These are phyloP conservation scores for Tetrapyrgos nigripes DNA, from an alignment of 1,284 basidiomycete genomes.

Conservation along the genomic window DNA sequence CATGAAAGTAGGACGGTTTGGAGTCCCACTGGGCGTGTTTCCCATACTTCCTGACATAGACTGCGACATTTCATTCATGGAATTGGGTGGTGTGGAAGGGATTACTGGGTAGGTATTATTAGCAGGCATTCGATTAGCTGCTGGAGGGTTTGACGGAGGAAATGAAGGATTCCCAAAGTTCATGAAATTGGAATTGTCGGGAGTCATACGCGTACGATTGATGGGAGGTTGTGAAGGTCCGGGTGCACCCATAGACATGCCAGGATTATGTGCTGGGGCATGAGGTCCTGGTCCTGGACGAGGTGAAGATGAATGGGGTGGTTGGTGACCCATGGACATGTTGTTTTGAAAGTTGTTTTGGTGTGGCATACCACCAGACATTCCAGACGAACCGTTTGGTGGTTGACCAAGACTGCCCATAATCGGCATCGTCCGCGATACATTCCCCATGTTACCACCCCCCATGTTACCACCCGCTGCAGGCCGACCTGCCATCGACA, in stretches of 20 bases:
- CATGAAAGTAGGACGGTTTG: constrained; percentile 49
- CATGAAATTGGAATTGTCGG: constrained; percentile 50
- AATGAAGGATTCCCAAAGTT: constrained; percentile 50
- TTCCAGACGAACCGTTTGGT: constrained; percentile 40
- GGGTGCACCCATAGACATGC: constrained; percentile 48
- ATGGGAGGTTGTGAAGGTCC: constrained; percentile 51
- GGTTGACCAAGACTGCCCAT: constrained; percentile 54
- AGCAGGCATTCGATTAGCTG: constrained; percentile 41
- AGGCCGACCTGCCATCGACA: constrained; percentile 34
- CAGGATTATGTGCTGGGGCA: constrained; percentile 44
- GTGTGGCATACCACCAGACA: constrained; percentile 40
- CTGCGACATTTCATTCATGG: constrained; percentile 42
- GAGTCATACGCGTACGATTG: constrained; percentile 44
- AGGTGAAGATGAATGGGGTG: constrained; percentile 45
- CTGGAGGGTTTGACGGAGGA: constrained; percentile 29
- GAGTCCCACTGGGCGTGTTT: constrained; percentile 32
- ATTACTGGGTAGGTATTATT: constrained; percentile 36
- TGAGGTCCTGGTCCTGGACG: constrained; percentile 44
- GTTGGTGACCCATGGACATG: constrained; percentile 13
- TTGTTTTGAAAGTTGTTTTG: constrained; percentile 50
- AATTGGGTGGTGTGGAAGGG: constrained; percentile 50
- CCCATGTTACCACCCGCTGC: constrained; percentile 1
- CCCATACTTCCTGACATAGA: constrained; percentile 38
- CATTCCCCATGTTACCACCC: not conserved
- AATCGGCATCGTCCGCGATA: constrained; percentile 24